Evolutionary conservation across 2,329 filamentous ascomycete genomes (phyloP), one percentile per base, ranked within the genome.

Genomic region (Didymella pomorum): DNA sequence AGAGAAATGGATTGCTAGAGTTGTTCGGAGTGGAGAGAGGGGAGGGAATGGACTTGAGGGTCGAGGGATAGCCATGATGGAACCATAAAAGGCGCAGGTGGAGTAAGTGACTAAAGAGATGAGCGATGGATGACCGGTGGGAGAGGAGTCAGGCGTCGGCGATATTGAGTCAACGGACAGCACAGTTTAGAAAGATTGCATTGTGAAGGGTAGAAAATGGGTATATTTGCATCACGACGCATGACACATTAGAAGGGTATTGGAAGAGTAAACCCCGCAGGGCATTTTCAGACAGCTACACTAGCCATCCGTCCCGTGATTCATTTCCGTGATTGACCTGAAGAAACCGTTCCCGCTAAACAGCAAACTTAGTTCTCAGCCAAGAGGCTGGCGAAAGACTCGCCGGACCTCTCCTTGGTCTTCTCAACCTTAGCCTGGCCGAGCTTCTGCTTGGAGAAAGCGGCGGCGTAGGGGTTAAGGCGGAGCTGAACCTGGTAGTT

Each of bases 401-500:
- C 80, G 62, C 80, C 79, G 67, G 81, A 79, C 67, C 73, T 76
- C 76, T 82, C 78, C 86, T 92, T 90, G 71, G 81, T 83, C 58
- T 79, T 76, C 66, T 87, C 81, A 67, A 86, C 73, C 81, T 87
- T 86, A 82, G 87, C 82, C 81, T 89, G 85, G 70, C 92, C 92
- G 60, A 95, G 81, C 83, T 92, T 90, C 77, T 92, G 87, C 87
- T 96, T 92, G 73, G 89, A 85, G 84, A 96, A 99, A 65, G 91
- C 89, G 74, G 89, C 86, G 72, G 95, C 94, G 84, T 99, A 99
- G 67, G 95, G 95, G 90, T 99, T 99, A 81, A 99, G 91, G 77
- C 95, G 91, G 79, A 99, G 91, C 83, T 97, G 88, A 71, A 99
- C 90, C 87, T 98, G 95, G 89, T 93, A 96, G 91, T 99, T 99